phyloP scores from a whole-genome alignment of 805 yeast genomes.

The Pichia kluyveri region DNA sequence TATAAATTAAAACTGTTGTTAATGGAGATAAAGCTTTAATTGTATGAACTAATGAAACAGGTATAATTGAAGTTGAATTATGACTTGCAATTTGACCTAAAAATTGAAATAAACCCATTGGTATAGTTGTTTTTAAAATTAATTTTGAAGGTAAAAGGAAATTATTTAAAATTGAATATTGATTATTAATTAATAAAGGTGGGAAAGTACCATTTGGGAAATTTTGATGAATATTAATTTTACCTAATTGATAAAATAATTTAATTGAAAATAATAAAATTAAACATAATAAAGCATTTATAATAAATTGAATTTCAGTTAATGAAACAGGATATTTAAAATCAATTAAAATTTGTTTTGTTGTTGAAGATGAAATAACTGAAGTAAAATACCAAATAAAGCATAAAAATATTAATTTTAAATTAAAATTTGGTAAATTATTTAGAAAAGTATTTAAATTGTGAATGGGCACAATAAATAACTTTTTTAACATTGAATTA shows the following conservation, averaged over 20 bases:
- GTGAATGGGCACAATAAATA: background rate
- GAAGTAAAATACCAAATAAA: slow-evolving; percentile 71
- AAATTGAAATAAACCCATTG: slow-evolving; percentile 93
- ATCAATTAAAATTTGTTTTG: slow-evolving; percentile 62
- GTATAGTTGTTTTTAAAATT: slow-evolving; percentile 61
- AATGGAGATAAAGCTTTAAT: slow-evolving; percentile 88
- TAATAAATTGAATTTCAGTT: slow-evolving; percentile 77
- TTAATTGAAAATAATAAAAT: slow-evolving; percentile 19
- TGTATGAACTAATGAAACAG: slow-evolving; percentile 93
- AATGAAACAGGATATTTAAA: slow-evolving; percentile 81
- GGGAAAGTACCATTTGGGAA: slow-evolving; percentile 48
- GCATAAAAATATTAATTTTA: slow-evolving; percentile 40
- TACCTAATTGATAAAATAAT: background rate
- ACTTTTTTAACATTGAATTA: background rate
- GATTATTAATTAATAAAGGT: slow-evolving; percentile 22
- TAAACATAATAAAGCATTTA: slow-evolving; percentile 58
- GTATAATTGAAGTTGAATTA: slow-evolving; percentile 84
- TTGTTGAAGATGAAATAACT: slow-evolving; percentile 72
- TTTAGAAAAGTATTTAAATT: background rate
- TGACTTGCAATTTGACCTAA: slow-evolving; percentile 87
- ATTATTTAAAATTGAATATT: slow-evolving; percentile 22
- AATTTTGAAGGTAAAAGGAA: slow-evolving; percentile 47
- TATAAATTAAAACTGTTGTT: slow-evolving; percentile 74
- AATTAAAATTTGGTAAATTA: slow-evolving; percentile 9
- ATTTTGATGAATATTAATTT: slow-evolving; percentile 13